Evolutionary conservation across 2,329 filamentous ascomycete genomes (phyloP).

Genomic region (Trichoderma aggressivum): DNA sequence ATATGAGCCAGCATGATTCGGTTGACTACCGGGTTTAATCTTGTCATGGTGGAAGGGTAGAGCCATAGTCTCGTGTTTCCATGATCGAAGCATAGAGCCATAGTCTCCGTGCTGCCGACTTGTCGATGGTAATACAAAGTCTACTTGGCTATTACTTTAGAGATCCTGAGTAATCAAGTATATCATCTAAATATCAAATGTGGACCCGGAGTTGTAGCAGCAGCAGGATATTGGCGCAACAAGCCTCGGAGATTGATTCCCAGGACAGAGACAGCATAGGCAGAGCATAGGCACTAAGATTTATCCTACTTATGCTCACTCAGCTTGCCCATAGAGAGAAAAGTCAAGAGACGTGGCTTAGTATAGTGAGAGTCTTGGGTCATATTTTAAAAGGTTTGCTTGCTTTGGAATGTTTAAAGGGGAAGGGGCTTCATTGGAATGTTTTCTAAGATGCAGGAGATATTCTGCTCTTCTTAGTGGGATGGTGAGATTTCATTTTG

Average conservation of each 20-base stretch:
- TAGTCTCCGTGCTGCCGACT: neutral
- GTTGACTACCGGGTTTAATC: neutral
- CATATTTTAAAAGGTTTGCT: no score
- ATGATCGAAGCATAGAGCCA: neutral
- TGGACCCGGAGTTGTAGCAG: no score
- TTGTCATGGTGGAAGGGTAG: neutral
- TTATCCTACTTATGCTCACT: no score
- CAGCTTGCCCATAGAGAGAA: no score
- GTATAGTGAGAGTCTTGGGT: no score
- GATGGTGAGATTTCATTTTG: neutral
- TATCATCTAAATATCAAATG: neutral
- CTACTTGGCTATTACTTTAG: neutral
- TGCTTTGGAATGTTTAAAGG: no score
- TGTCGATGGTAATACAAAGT: neutral
- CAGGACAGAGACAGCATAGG: no score
- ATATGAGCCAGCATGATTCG: neutral
- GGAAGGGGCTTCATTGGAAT: no score
- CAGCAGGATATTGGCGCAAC: no score
- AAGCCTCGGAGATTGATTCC: no score
- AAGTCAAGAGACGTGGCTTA: no score
- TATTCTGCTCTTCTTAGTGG: neutral
- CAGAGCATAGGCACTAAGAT: no score
- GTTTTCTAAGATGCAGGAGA: neutral
- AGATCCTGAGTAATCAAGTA: neutral
- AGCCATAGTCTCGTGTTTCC: neutral